Evolutionary conservation across 495 filamentous ascomycete genomes (phyloP).

Genomic region (Podospora pseudocomata): DNA sequence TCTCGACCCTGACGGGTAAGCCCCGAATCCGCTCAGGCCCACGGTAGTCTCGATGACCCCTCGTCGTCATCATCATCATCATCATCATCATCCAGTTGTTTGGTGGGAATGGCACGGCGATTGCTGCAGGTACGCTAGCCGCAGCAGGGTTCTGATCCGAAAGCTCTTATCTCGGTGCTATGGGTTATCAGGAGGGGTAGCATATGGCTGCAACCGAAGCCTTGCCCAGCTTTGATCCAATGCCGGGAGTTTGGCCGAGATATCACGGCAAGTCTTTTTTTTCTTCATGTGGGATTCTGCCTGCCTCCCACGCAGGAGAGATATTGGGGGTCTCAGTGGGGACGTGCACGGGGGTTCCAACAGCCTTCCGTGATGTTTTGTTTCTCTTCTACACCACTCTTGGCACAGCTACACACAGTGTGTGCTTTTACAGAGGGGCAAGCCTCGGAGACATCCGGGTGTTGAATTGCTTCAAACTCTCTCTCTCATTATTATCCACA

Average conservation of each 20-base stretch:
- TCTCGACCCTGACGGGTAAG: constrained; percentile 1
- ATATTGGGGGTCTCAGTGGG: neutral
- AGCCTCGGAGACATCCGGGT: neutral
- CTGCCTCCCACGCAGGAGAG: neutral
- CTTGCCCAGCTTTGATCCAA: neutral
- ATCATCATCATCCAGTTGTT: neutral
- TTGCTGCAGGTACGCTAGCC: constrained; percentile 11
- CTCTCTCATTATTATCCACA: neutral
- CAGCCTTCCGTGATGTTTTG: neutral
- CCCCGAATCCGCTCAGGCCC: neutral
- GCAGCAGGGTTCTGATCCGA: constrained; percentile 11
- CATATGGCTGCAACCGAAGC: neutral
- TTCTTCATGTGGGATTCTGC: neutral
- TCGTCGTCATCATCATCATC: neutral
- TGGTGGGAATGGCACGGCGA: neutral
- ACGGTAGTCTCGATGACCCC: neutral
- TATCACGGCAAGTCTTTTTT: neutral
- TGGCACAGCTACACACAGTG: neutral
- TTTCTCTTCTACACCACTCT: neutral
- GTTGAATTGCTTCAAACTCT: neutral
- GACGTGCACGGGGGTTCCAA: neutral
- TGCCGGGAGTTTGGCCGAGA: neutral
- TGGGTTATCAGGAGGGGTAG: neutral
- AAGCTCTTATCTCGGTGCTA: constrained; percentile 5
- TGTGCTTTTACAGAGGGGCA: neutral